Base-by-base conservation (phyloP, 2,329 filamentous ascomycete genomes). In the Ascochyta viciae-villosae region DNA sequence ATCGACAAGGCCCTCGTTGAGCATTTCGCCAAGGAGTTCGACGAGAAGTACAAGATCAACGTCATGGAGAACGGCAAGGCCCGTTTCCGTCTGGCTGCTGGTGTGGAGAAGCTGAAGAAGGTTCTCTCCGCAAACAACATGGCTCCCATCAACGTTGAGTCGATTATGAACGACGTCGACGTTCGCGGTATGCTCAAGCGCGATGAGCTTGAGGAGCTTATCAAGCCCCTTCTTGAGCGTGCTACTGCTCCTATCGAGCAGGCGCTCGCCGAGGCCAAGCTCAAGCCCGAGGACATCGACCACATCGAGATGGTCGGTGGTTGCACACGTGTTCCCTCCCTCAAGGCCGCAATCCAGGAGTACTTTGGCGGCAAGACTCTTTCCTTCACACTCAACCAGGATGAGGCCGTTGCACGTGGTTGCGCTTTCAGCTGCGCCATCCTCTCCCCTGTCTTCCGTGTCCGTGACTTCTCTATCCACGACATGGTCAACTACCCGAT, bases 401-500 rank as follows among this genome's bases (percentile, higher is more conserved):
- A 99, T 72, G 95, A 99, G 83, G 95, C 95, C 64, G 88, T 97
- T 67, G 94, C 95, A 60, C 90, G 95, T 76, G 95, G 95, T 60
- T 96, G 92, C 76, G 93, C 95, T 58, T 99, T 99, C 82, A 92
- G 90, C 85, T 98, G 95, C 77, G 95, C 95, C 71, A 97, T 97
- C 68, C 87, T 98, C 52, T 98, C 95, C 0, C 95, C 95, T 41
- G 91, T 96, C 65, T 98, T 99, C 89, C 92, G 94, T 76, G 95
- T 99, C 74, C 92, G 95, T 72, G 95, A 99, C 82, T 99, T 99
- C 80, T 87, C 92, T 67, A 89, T 98, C 58, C 92, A 98, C 84
- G 95, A 99, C 78, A 94, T 98, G 71, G 91, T 96, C 80, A 92
- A 89, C 83, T 99, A 98, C 82, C 95, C 95, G 44, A 96, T 99